Base-by-base conservation (phyloP, 169 alveolate species). In the Plasmodium vinckei region DNA sequence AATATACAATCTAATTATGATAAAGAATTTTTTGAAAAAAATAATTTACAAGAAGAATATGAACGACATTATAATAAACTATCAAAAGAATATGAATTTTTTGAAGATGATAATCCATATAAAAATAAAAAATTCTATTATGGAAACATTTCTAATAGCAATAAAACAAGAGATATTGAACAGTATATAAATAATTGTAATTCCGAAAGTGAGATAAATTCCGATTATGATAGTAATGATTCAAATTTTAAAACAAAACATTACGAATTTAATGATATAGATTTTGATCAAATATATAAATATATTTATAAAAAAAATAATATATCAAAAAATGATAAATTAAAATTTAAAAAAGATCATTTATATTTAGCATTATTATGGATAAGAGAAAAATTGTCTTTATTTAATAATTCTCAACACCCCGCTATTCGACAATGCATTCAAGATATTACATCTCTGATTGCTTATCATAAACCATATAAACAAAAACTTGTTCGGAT, bases 391-490 rank as follows among this genome's bases (percentile, higher is more conserved):
- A 82, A 82, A 56, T 56, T 82, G 17, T 82, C 90, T 15, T 25
- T 54, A 54, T 82, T 82, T 65, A 82, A 82, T 46, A 82, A 53
- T 21, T 82, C 77, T 7, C 51, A 42, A 21, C 51, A 15, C 19
- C 56, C 56, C 23, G 68, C 54, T 39, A 82, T 82, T 21, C 56
- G 90, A 25, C 90, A 82, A 19, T 82, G 90, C 56, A 82, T 82
- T 59, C 53, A 44, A 67, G 90, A 82, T 47, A 82, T 64, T 2
- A 82, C 90, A 19, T 82, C 90, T 17, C 57, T 82, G 46, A 82
- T 82, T 53, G 90, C 90, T 12, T 82, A 82, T 82, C 82, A 82
- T 17, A 82, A 82, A 70, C 90, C 90, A 13, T 82, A 82, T 61
- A 82, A 82, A 64, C 69, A 82, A 60, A 82, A 70, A 82, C 82